Conservation (phyloP, 2,329 filamentous ascomycete species). For the Trichoderma endophyticum region DNA sequence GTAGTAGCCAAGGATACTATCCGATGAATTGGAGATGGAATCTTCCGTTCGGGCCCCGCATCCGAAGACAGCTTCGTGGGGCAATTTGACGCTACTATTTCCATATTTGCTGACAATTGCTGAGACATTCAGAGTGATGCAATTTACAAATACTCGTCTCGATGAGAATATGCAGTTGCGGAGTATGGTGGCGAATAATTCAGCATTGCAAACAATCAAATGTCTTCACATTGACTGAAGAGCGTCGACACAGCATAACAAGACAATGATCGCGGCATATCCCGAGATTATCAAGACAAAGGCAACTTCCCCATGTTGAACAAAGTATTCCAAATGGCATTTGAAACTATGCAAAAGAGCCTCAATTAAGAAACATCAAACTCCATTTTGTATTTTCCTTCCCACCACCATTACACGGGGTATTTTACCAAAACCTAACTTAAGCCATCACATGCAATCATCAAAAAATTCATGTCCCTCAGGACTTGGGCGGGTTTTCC, state of each 20-base stretch:
- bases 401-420: constrained; percentile 1
- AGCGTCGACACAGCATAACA: neutral
- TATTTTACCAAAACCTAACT: constrained; percentile 9
- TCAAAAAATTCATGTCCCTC: constrained; percentile 1
- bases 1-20: neutral
- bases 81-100: neutral
- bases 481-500: neutral
- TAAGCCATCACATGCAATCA: constrained; percentile 2
- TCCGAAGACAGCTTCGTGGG: neutral
- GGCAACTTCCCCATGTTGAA: neutral
- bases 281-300: neutral
- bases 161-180: neutral
- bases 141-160: neutral
- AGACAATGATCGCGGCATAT: neutral
- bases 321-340: neutral
- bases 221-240: neutral
- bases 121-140: neutral
- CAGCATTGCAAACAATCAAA: neutral
- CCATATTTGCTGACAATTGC: neutral
- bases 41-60: neutral
- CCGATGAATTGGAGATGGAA: neutral
- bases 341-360: neutral
- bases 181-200: neutral
- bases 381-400: neutral
- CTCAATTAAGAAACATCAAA: neutral